Conservation (phyloP, 176 grass and related monocot species). For the Pontederia paniculata region DNA sequence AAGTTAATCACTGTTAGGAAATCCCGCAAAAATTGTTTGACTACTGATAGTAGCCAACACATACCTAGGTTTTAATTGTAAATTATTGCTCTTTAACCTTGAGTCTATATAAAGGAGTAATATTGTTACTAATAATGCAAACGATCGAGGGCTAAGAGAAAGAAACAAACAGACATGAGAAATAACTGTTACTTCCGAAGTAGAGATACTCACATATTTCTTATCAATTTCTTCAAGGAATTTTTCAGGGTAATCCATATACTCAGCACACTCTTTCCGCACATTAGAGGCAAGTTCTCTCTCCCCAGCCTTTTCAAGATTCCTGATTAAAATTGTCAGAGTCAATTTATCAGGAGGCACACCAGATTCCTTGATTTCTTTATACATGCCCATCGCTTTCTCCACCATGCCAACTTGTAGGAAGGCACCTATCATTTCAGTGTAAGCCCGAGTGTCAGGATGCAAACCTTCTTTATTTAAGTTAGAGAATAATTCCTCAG, state of each 20-base stretch:
- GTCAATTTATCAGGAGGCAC: constrained; percentile 20
- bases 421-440: constrained; percentile 31
- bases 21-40: too few species aligned
- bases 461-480: constrained; percentile 14
- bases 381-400: constrained; percentile 23
- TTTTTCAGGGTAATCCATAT: constrained; percentile 18
- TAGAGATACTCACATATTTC: constrained; percentile 24
- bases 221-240: constrained; percentile 22
- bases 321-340: constrained; percentile 25
- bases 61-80: too few species aligned
- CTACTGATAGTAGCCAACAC: too few species aligned
- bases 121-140: too few species aligned
- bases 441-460: constrained; percentile 15
- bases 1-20: too few species aligned
- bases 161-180: background rate
- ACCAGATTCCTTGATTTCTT: constrained; percentile 18
- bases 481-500: constrained; percentile 17
- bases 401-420: constrained; percentile 19
- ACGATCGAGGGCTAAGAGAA: background rate
- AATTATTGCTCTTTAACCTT: too few species aligned
- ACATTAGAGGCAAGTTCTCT: constrained; percentile 10
- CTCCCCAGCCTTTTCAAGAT: constrained; percentile 17
- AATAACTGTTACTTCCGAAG: background rate
- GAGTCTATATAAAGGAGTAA: too few species aligned
- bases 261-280: constrained; percentile 20